phyloP scores from a whole-genome alignment of 768 basidiomycete species.

The Mycena indigotica region DNA sequence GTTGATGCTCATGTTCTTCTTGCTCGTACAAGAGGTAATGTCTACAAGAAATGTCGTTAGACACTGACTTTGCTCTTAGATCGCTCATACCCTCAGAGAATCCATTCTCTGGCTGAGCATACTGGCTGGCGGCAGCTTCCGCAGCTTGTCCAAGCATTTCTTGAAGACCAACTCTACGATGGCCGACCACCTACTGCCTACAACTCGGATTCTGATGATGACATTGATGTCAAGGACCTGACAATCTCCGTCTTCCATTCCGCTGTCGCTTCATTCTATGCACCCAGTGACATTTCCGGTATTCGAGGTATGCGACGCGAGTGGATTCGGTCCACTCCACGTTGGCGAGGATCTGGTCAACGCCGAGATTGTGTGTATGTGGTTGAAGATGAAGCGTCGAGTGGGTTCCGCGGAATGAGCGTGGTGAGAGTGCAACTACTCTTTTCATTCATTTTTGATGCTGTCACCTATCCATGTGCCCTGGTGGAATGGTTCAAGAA shows the following conservation, averaged over 20 bases:
- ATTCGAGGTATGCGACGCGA: slow-evolving; percentile 27
- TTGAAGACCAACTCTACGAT: slow-evolving; percentile 24
- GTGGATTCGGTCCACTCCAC: slow-evolving; percentile 24
- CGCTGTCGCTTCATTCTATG: slow-evolving; percentile 24
- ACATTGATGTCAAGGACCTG: slow-evolving; percentile 3
- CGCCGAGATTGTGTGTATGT: slow-evolving; percentile 25
- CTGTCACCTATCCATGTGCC: slow-evolving; percentile 26
- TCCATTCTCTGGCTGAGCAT: slow-evolving; percentile 11
- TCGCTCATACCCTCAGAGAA: slow-evolving; percentile 15
- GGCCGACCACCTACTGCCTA: background rate
- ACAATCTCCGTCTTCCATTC: slow-evolving; percentile 23
- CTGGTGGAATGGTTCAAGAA: slow-evolving; percentile 30
- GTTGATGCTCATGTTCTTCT: slow-evolving; percentile 20
- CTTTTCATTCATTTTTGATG: slow-evolving; percentile 26
- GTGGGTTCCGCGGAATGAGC: slow-evolving; percentile 25
- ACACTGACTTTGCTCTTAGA: slow-evolving; percentile 5
- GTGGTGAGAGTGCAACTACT: slow-evolving; percentile 23
- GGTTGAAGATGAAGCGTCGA: slow-evolving; percentile 6
- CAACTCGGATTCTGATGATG: background rate
- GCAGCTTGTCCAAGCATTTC: slow-evolving; percentile 21
- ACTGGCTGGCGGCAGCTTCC: slow-evolving; percentile 21
- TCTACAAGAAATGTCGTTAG: too few relatives aligned
- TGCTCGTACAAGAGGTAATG: slow-evolving; percentile 5
- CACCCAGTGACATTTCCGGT: slow-evolving; percentile 25
- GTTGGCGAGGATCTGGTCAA: slow-evolving; percentile 18